Evolutionary conservation across 1,284 basidiomycete genomes (phyloP).

Genomic region (Exobasidium rhododendri): DNA sequence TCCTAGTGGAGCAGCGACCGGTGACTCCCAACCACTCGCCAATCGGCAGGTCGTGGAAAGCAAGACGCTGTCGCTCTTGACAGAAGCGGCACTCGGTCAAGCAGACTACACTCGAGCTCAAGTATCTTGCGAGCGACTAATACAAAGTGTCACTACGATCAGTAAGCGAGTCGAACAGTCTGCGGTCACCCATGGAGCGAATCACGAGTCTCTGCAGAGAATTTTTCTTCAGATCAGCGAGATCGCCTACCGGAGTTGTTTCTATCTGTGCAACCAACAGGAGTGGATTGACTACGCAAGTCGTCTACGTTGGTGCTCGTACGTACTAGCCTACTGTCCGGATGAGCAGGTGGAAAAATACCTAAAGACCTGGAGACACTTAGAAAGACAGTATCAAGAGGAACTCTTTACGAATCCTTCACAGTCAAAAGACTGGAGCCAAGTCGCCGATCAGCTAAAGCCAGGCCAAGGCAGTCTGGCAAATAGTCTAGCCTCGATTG

Average conservation of each 20-base stretch:
- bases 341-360: slow-evolving; percentile 17
- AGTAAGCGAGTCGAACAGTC: slow-evolving; percentile 7
- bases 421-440: slow-evolving; percentile 17
- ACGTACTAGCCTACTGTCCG: slow-evolving; percentile 25
- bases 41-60: slow-evolving; percentile 19
- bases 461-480: background rate
- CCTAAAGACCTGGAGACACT: slow-evolving; percentile 20
- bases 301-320: slow-evolving; percentile 20
- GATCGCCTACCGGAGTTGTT: slow-evolving; percentile 25
- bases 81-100: slow-evolving; percentile 22
- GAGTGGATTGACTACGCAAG: slow-evolving; percentile 25
- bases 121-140: slow-evolving; percentile 19
- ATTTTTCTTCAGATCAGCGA: slow-evolving; percentile 6
- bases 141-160: slow-evolving; percentile 13
- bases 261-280: slow-evolving; percentile 28
- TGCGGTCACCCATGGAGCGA: background rate
- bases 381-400: slow-evolving; percentile 19
- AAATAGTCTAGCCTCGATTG: background rate
- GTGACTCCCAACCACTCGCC: background rate
- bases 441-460: slow-evolving; percentile 2
- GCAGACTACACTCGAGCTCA: slow-evolving; percentile 23
- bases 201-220: background rate
- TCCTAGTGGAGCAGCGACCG: background rate
- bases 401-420: slow-evolving; percentile 20
- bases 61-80: slow-evolving; percentile 27